These are phyloP conservation scores for Suillus spraguei DNA, from an alignment of 768 basidiomycete species.

Conservation along the genomic window DNA sequence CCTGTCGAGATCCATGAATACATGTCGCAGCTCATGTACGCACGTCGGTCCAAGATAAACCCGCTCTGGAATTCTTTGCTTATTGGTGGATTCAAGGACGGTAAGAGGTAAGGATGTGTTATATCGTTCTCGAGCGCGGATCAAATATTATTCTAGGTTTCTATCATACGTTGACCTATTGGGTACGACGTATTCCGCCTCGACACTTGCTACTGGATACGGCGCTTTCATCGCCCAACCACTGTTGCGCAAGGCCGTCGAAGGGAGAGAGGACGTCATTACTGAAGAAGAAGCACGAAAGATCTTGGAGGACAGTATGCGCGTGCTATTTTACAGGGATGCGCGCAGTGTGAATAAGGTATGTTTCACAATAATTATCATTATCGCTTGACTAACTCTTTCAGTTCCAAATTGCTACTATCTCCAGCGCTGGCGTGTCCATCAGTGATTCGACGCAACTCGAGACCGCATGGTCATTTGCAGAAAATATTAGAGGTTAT, in stretches of 20 bases:
- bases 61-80: constrained; percentile 95
- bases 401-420: constrained; percentile 94
- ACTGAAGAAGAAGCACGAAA: constrained; percentile 78
- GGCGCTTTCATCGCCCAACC: constrained; percentile 94
- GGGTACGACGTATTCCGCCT: constrained; percentile 94
- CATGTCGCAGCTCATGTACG: constrained; percentile 89
- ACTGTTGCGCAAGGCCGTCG: constrained; percentile 86
- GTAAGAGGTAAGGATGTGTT: constrained; percentile 59
- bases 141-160: constrained; percentile 58
- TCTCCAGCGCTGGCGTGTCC: constrained; percentile 72
- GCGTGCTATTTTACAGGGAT: constrained; percentile 95
- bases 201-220: constrained; percentile 94
- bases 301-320: constrained; percentile 86
- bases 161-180: constrained; percentile 92
- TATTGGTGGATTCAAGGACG: constrained; percentile 90
- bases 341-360: constrained; percentile 96
- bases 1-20: constrained; percentile 93
- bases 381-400: not conserved
- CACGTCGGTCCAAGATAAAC: constrained; percentile 82
- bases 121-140: not conserved
- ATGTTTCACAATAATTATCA: constrained; percentile 19
- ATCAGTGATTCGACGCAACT: constrained; percentile 80
- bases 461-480: constrained; percentile 88
- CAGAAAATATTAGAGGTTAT: constrained; percentile 90
- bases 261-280: constrained; percentile 73